Evolutionary conservation across 2,329 filamentous ascomycete genomes (phyloP), one percentile per base, ranked within the genome.

Genomic region (Sphaerulina populicola): DNA sequence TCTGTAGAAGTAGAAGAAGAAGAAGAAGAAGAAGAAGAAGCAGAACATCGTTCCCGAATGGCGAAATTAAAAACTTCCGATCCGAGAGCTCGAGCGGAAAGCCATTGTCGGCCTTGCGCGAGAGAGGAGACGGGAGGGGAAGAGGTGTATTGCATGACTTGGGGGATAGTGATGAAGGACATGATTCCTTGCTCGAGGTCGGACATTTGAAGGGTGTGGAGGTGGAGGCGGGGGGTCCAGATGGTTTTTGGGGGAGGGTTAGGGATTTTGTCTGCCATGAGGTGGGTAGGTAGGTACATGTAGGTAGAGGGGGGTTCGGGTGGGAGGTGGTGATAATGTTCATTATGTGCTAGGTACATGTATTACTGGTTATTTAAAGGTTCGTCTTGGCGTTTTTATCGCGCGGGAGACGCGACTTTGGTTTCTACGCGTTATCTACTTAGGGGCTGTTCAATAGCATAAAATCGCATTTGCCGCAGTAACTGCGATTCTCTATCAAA

Each of bases 21-120:
- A 18, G 18, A 18, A 18, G 18, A 18, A 18, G 69, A 71, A n/a
- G 36, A 18, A 14, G 45, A 36, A 6, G 77, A 76, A 14, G 14
- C 41, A 5, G 46, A 23, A 23, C 33, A 15, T 82, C 73, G 47
- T 40, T 55, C 49, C 5, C 58, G 54, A 51, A 85, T 74, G 55
- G 74, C 72, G 57, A 74, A 81, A 62, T 82, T 78, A 72, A 77
- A 84, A 29, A 72, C 76, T 42, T 69, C 62, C 51, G 60, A 47
- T 51, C 63, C 58, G 58, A 67, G 56, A 58, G 68, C 57, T 60
- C 69, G 60, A 58, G 64, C 58, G 8, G 53, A 59, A n/a, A 72
- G 66, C 71, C 71, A 73, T 46, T 60, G 59, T 46, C 57, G 44
- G n/a, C 51, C 63, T 44, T 60, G 58, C 6, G 53, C 45, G 3